Evolutionary conservation across 2,329 filamentous ascomycete genomes (phyloP).

Genomic region (Helotiales sp.): DNA sequence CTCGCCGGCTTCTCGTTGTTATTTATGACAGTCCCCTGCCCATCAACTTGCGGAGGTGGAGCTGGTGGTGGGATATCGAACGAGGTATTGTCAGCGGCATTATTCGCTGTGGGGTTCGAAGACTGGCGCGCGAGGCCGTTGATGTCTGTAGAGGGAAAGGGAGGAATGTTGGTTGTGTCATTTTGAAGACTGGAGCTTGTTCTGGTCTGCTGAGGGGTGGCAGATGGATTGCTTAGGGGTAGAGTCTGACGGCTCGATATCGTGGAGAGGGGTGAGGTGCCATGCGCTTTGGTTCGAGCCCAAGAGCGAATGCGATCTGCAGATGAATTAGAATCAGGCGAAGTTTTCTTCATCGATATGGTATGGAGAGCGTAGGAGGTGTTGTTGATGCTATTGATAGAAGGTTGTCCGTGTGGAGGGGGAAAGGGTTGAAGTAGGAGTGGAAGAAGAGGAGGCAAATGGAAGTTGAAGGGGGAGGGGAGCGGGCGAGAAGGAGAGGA

Average conservation of each 20-base stretch:
- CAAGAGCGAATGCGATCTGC: slow-evolving; percentile 62
- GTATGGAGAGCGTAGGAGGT: slow-evolving; percentile 2
- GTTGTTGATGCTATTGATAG: neutral
- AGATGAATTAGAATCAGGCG: slow-evolving; percentile 54
- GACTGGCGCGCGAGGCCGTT: slow-evolving; percentile 37
- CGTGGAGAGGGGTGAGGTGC: slow-evolving; percentile 49
- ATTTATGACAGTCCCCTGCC: slow-evolving; percentile 62
- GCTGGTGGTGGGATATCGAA: slow-evolving; percentile 46
- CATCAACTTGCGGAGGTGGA: slow-evolving; percentile 56
- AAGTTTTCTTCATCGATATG: slow-evolving; percentile 66
- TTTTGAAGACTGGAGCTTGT: slow-evolving; percentile 30
- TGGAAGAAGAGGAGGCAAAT: neutral
- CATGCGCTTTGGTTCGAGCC: slow-evolving; percentile 60
- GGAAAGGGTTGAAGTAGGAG: neutral
- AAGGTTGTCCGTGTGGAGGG: neutral
- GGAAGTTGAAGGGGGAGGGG: neutral
- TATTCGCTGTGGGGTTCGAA: slow-evolving; percentile 39
- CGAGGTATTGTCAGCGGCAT: slow-evolving; percentile 45
- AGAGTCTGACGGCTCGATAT: slow-evolving; percentile 44
- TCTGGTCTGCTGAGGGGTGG: slow-evolving; percentile 32
- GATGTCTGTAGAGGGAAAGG: slow-evolving; percentile 34
- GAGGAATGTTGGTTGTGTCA: slow-evolving; percentile 34
- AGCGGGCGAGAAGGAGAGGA: neutral
- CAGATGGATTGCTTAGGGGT: slow-evolving; percentile 46
- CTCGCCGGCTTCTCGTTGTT: slow-evolving; percentile 35